These are phyloP conservation scores for Trypanosoma mega DNA, from an alignment of 208 protist genomes.

Conservation along the genomic window DNA sequence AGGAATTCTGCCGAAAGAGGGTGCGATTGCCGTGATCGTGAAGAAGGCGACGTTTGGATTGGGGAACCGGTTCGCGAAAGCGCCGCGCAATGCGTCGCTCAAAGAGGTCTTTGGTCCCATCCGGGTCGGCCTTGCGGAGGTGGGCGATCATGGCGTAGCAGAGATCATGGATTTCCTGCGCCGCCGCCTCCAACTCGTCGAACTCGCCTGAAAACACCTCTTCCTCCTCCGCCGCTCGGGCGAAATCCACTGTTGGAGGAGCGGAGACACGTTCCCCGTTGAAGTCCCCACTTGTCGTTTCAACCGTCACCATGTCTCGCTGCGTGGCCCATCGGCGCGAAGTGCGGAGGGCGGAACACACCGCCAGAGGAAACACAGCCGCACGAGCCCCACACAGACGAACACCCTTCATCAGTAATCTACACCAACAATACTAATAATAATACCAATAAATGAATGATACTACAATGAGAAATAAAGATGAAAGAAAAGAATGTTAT, in stretches of 20 bases:
- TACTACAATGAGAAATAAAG: too few species aligned
- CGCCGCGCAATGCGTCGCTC: conserved; percentile 56
- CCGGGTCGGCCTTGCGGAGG: conserved; percentile 66
- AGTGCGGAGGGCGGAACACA: background rate
- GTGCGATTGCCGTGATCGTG: conserved; percentile 58
- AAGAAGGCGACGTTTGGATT: conserved; percentile 64
- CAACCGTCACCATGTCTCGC: background rate
- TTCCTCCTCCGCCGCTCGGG: conserved; percentile 7
- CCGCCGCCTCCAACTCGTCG: conserved; percentile 87
- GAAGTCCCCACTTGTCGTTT: too few species aligned
- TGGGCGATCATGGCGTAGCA: conserved; percentile 82
- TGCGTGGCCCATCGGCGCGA: background rate
- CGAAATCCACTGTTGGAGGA: background rate
- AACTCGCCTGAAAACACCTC: conserved; percentile 54
- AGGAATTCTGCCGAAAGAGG: conserved; percentile 54
- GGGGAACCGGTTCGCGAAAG: conserved; percentile 79
- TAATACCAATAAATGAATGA: background rate
- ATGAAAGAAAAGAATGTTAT: too few species aligned
- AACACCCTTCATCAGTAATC: background rate
- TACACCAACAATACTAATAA: background rate
- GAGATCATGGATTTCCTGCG: conserved; percentile 89
- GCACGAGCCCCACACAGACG: background rate
- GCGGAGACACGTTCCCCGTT: too few species aligned
- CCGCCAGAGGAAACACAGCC: background rate
- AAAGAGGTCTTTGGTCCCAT: conserved; percentile 56